Evolutionary conservation across 495 filamentous ascomycete genomes (phyloP), one percentile per base, ranked within the genome.

Genomic region (Bryoglossum gracile): DNA sequence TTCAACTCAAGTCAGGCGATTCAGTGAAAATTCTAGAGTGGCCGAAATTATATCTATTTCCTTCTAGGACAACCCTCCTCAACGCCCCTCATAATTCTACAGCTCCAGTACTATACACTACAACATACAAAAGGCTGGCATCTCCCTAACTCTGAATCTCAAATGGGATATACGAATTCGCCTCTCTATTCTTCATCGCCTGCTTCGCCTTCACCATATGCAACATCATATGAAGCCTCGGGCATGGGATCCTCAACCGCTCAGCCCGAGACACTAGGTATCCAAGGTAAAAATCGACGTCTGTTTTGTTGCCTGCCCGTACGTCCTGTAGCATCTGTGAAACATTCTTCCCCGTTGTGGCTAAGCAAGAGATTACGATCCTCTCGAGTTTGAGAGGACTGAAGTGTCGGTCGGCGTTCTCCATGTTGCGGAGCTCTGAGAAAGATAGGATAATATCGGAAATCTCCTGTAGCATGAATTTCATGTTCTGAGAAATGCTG

Each of bases 401-500:
- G 21, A 61, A 55, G 13, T 36, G 11, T 9, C 37, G 16, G 14
- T 52, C 42, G 9, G 35, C n/a, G 6, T 47, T 32, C 8, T 46
- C 25, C 6, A 46, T 4, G 1, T 16, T 34, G 22, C 76, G 72
- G 24, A 90, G 62, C 60, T 95, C 89, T 0, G 73, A 73, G 1
- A 77, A 34, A 1, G 55, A 54, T 0, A 50, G 40, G 13, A 77
- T 43, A 24, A 78, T 68, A 0, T 42, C 16, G 17, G 60, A 50
- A 0, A 72, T 60, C 53, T 79, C 75, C 0, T 50, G 34, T 6
- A 94, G 66, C 24, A 95, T 69, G 32, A 82, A 63, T 22, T 82
- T 69, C 67, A 91, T 84, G n/a, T 82, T 64, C 11, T 75, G 68
- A 30, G 76, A 76, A 3, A 81, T 68, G 38, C 74, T 63, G 41